These are phyloP conservation scores for Penicillium occitanis DNA, from an alignment of 2,329 filamentous ascomycete species.

Conservation along the genomic window DNA sequence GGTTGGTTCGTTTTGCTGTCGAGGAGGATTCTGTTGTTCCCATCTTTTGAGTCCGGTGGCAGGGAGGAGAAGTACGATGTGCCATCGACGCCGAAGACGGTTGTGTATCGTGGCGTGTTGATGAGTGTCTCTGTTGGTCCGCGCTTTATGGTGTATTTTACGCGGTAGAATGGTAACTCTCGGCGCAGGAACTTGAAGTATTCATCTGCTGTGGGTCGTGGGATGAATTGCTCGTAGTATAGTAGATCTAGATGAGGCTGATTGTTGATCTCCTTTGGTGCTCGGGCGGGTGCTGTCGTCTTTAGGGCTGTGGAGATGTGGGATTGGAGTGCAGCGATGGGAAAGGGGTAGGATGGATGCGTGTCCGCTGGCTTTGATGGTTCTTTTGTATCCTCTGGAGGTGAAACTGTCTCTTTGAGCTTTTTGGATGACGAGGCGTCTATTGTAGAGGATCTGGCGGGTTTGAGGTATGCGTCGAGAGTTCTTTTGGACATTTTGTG, in stretches of 20 bases:
- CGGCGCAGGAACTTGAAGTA: constrained; percentile 70
- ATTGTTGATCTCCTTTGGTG: constrained; percentile 60
- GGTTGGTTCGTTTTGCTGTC: constrained; percentile 46
- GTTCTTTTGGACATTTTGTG: constrained; percentile 56
- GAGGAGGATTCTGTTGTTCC: constrained; percentile 29
- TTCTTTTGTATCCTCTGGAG: background rate
- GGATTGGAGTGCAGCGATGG: constrained; percentile 51
- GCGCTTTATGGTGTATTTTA: constrained; percentile 70
- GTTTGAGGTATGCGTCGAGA: constrained; percentile 67
- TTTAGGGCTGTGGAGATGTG: constrained; percentile 33
- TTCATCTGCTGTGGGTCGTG: constrained; percentile 54
- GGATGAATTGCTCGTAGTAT: constrained; percentile 73
- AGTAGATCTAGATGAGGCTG: constrained; percentile 70
- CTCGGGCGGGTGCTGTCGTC: constrained; percentile 49
- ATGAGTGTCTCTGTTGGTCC: constrained; percentile 63
- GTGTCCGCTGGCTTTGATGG: constrained; percentile 29
- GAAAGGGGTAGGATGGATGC: constrained; percentile 55
- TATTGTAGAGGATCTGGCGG: constrained; percentile 42
- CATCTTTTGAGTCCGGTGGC: constrained; percentile 18
- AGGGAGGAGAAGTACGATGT: constrained; percentile 58
- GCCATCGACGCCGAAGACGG: constrained; percentile 62
- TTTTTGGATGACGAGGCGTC: constrained; percentile 35
- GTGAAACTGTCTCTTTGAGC: constrained; percentile 28
- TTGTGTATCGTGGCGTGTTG: constrained; percentile 61
- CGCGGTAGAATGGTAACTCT: constrained; percentile 74